Percentiles rank a stretch among this genome's conserved stretches.
Conservation (phyloP, 1,284 basidiomycete species). For the Ustilago vetiveriae region DNA sequence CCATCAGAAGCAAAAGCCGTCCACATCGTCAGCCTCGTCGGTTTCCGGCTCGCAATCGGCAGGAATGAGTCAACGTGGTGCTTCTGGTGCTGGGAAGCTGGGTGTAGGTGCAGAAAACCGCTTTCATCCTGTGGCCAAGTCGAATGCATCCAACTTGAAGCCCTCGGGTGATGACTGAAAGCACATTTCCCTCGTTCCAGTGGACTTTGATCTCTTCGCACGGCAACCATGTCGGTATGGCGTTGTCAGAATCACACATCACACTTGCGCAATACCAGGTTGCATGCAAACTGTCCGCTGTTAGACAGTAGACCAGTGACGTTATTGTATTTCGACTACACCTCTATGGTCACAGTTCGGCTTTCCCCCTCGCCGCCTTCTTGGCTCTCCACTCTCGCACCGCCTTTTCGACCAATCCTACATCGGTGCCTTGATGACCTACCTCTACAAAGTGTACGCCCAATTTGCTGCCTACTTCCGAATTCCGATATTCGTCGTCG, state of each 20-base stretch:
- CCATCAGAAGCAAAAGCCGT: slow-evolving; percentile 26
- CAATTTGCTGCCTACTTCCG: slow-evolving; percentile 59
- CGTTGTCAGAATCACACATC: too few relatives aligned
- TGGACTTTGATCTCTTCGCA: too few relatives aligned
- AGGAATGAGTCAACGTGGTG: slow-evolving; percentile 1
- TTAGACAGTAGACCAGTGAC: too few relatives aligned
- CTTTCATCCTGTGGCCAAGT: slow-evolving; percentile 19
- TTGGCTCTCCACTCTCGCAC: slow-evolving; percentile 57
- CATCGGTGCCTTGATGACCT: slow-evolving; percentile 54
- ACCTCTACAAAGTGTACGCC: slow-evolving; percentile 65
- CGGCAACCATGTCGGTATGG: too few relatives aligned
- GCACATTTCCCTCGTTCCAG: too few relatives aligned
- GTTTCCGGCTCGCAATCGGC: slow-evolving; percentile 5
- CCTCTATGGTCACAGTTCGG: background rate
- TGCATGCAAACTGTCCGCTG: too few relatives aligned
- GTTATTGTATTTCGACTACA: too few relatives aligned
- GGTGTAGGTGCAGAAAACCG: background rate
- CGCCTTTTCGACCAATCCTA: slow-evolving; percentile 54
- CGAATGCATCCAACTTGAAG: slow-evolving; percentile 12
- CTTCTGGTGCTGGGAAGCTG: background rate
- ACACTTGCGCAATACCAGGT: too few relatives aligned
- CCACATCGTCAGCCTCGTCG: slow-evolving; percentile 23
- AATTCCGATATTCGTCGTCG: slow-evolving; percentile 62
- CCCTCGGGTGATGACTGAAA: slow-evolving; percentile 12
- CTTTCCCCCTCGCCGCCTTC: slow-evolving; percentile 12